phyloP scores from a whole-genome alignment of 805 yeast genomes.

The Candida takata region DNA sequence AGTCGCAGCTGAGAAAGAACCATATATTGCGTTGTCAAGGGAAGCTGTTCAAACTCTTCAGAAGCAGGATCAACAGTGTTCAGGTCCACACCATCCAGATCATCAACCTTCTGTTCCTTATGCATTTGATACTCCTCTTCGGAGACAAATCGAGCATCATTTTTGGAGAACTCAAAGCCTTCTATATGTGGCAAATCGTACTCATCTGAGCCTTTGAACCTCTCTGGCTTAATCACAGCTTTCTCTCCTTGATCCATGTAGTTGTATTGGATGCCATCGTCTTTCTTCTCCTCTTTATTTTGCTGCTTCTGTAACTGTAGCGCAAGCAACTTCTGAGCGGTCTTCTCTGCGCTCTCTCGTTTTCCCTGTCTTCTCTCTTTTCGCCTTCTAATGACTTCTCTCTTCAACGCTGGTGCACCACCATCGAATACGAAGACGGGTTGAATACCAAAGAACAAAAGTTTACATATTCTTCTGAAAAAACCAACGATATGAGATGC shows the following conservation, averaged over 20 bases:
- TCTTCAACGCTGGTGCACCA: constrained; percentile 80
- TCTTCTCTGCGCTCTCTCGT: constrained; percentile 56
- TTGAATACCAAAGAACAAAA: constrained; percentile 75
- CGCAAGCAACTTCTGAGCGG: constrained; percentile 78
- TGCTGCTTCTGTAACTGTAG: constrained; percentile 56
- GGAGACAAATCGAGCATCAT: constrained; percentile 69
- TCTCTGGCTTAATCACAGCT: constrained; percentile 3
- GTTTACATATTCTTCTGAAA: constrained; percentile 85
- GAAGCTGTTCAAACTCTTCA: constrained; percentile 65
- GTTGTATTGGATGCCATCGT: constrained; percentile 25
- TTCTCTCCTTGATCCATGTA: constrained; percentile 25
- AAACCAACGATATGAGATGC: constrained; percentile 94
- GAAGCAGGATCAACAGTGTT: constrained; percentile 81
- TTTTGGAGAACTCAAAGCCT: constrained; percentile 41
- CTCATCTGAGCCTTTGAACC: constrained; percentile 62
- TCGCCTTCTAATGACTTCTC: constrained; percentile 68
- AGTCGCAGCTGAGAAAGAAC: constrained; percentile 75
- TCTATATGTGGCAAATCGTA: constrained; percentile 75
- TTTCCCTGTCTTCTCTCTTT: constrained; percentile 69
- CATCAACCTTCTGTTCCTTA: constrained; percentile 48
- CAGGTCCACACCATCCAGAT: constrained; percentile 61
- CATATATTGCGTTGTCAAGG: constrained; percentile 83
- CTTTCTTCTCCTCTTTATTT: constrained; percentile 1
- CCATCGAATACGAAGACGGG: constrained; percentile 96
- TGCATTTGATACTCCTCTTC: constrained; percentile 63